Conservation (phyloP, 176 grass and related monocot genomes). For the Cenchrus purpureus region DNA sequence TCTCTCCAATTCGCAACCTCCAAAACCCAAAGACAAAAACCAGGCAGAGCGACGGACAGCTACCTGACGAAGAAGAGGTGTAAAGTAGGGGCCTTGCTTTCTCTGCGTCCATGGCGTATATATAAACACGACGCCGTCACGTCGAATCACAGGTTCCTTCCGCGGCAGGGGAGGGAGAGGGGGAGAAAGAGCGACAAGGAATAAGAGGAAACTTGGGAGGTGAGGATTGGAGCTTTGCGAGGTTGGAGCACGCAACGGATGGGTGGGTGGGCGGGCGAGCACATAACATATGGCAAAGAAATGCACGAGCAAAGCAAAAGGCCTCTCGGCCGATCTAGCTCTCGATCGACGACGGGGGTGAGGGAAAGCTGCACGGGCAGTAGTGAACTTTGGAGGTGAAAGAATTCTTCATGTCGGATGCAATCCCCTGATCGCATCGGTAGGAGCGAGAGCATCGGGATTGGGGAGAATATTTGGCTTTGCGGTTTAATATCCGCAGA, state of each 20-base stretch:
- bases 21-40: neutral
- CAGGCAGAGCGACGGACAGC: neutral
- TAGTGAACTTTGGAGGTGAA: slow-evolving; percentile 46
- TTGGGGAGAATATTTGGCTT: slow-evolving; percentile 50
- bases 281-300: slow-evolving; percentile 46
- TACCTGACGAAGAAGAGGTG: slow-evolving; percentile 44
- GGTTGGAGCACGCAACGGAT: slow-evolving; percentile 53
- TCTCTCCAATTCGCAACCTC: neutral
- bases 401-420: slow-evolving; percentile 65
- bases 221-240: slow-evolving; percentile 61
- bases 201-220: slow-evolving; percentile 85
- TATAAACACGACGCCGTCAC: slow-evolving; percentile 40
- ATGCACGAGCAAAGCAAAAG: slow-evolving; percentile 54
- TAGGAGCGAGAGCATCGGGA: slow-evolving; percentile 40
- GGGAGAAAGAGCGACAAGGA: slow-evolving; percentile 26
- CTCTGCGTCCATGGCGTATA: slow-evolving; percentile 33
- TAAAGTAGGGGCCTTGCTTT: slow-evolving; percentile 57
- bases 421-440: slow-evolving; percentile 9
- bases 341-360: neutral
- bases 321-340: slow-evolving; percentile 16
- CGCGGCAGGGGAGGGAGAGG: slow-evolving; percentile 36
- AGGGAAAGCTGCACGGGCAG: slow-evolving; percentile 34
- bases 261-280: neutral
- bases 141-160: slow-evolving; percentile 65
- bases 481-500: slow-evolving; percentile 13